Conservation (phyloP, 805 yeast genomes). For the Yamadazyma paraphyllophila region DNA sequence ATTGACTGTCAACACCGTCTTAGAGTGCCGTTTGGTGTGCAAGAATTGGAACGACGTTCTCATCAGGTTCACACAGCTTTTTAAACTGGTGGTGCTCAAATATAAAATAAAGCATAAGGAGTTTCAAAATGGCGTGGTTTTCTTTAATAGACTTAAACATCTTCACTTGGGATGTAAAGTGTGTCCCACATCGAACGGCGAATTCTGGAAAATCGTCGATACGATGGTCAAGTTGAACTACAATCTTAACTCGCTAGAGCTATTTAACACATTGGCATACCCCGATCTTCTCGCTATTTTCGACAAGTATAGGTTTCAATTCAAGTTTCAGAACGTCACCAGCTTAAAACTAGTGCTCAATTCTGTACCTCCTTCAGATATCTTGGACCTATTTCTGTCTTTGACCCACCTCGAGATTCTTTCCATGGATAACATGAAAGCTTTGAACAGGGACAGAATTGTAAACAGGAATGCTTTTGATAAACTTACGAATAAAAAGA, state of each 20-base stretch:
- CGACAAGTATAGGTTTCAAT: slow-evolving; percentile 16
- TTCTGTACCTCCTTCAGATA: slow-evolving; percentile 1
- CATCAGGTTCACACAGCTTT: slow-evolving; percentile 25
- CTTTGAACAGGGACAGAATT: neutral
- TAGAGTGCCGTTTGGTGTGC: slow-evolving; percentile 32
- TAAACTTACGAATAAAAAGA: neutral
- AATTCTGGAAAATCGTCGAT: slow-evolving; percentile 29
- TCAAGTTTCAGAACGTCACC: too few relatives aligned
- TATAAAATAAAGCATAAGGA: slow-evolving; percentile 26
- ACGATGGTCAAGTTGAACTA: slow-evolving; percentile 22
- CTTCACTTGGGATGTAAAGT: slow-evolving; percentile 17
- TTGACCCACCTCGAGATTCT: slow-evolving; percentile 8
- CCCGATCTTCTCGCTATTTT: slow-evolving; percentile 24
- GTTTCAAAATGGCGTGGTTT: slow-evolving; percentile 26
- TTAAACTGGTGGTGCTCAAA: slow-evolving; percentile 22
- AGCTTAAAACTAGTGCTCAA: slow-evolving; percentile 19
- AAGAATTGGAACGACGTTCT: slow-evolving; percentile 32
- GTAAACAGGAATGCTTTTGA: slow-evolving; percentile 9
- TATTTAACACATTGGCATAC: slow-evolving; percentile 26
- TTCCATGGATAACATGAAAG: neutral
- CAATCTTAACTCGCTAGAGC: slow-evolving; percentile 23
- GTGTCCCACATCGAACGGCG: slow-evolving; percentile 23
- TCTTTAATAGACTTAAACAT: slow-evolving; percentile 24
- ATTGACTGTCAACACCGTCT: slow-evolving; percentile 20
- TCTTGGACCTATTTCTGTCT: slow-evolving; percentile 8